Base-by-base conservation (phyloP, 169 alveolate species). In the Sarcocystis neurona region DNA sequence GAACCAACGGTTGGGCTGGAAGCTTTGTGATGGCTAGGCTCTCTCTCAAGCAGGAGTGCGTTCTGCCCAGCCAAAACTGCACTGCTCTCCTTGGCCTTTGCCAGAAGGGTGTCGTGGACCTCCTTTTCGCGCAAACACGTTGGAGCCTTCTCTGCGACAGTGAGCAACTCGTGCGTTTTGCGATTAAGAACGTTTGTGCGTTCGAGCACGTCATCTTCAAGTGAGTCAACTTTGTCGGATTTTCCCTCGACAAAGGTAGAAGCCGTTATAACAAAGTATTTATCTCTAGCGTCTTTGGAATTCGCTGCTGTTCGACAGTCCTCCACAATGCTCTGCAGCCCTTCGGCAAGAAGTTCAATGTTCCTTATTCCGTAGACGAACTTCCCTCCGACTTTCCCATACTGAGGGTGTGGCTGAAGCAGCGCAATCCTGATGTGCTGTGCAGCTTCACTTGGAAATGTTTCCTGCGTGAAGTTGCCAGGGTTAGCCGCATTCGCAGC, bases 241-340 rank as follows among this genome's bases (percentile, higher is more conserved):
- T 96, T 89, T 47, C 80, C 92, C 30, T 96, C 88, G 53, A 96
- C 97, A 79, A 94, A 96, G 34, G 93, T 93, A 1, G 96, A 93
- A 37, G 96, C 94, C 84, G 95, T 96, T 74, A 95, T 96, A 39
- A 96, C 94, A 75, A 96, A 96, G 90, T 95, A 96, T 78, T 96
- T 96, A 86, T 96, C 98, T 88, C 98, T 92, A 4, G 98, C 98
- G 79, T 96, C 98, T 27, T 90, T 92, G 37, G 97, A 92, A 82
- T 95, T 94, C 15, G 98, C 98, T 1, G 98, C 98, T 74, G 94
- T 97, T 79, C 97, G 94, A 90, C 98, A 96, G 75, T 95, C 95
- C 43, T 93, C 94, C 47, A 96, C 94, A 6, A 94, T 95, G 12
- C 97, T 92, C 77, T 94, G 93, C 89, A 96, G 86, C 77, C 95